Base-by-base conservation (phyloP, 768 basidiomycete genomes). In the Leccinum barrowsii region DNA sequence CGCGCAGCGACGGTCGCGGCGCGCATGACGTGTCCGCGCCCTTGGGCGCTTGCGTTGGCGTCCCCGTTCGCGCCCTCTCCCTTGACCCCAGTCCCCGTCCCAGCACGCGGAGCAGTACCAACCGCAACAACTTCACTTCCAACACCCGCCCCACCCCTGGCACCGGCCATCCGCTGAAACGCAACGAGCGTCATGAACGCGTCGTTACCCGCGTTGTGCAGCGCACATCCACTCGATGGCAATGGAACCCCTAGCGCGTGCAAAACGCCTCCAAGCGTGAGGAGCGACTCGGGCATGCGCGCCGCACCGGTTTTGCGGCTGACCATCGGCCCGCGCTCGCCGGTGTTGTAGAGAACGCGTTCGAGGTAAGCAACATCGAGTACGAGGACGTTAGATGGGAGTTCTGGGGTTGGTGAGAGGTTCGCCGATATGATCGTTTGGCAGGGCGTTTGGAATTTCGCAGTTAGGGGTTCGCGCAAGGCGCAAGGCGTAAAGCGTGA, bases 181-280 rank as follows among this genome's bases (percentile, higher is more conserved):
- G 78, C 82, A 44, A 88, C 82, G 28, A 93, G 79, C 52, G 76
- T 74, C 77, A 88, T 76, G 65, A 89, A 83, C 4, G 91, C 87
- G 60, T 90, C 86, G 69, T 93, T 93, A 13, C 90, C 90, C n/a
- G 90, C 76, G 65, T 92, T 91, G 69, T 88, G 83, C 58, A 87
- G 67, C 13, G 71, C 67, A 57, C 81, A 83, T 44, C 42, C 42
- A 19, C 4, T 44, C 11, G 19, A 19, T 0, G 42, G 42, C 42
- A 44, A 19, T 12, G 42, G 42, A 40, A 72, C 59, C 17, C 80
- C 77, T 35, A 89, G 77, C 4, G 87, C 86, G 55, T 76, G 79
- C n/a, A 92, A 70, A 40, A 89, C 71, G 61, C 78, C 80, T 11
- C 82, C 78, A 2, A 92, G 79, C 21, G 85, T 84, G n/a, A 92